Conservation (phyloP, 1,284 basidiomycete species). For the Sporisorium scitamineum region DNA sequence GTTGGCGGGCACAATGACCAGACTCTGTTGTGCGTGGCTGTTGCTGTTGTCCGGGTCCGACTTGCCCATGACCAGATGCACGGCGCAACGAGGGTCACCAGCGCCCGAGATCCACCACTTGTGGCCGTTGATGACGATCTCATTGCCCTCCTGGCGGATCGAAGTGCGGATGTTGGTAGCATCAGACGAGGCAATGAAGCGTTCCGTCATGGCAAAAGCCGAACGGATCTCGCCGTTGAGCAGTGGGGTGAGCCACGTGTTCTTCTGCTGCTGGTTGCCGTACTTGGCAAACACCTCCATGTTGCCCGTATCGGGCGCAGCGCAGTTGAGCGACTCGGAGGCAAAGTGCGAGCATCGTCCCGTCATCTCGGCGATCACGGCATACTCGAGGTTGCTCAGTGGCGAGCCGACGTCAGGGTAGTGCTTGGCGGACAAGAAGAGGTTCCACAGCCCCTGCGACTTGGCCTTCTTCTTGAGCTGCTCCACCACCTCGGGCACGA, state of each 20-base stretch:
- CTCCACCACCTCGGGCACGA: conserved; percentile 82
- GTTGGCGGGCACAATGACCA: conserved; percentile 91
- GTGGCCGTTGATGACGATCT: conserved; percentile 93
- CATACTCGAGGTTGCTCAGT: conserved; percentile 94
- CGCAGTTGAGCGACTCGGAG: conserved; percentile 89
- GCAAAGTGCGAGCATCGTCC: conserved; percentile 84
- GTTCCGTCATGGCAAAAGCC: conserved; percentile 70
- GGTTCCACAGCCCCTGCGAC: conserved; percentile 91
- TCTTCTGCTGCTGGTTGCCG: conserved; percentile 87
- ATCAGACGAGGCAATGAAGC: conserved; percentile 84
- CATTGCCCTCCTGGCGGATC: conserved; percentile 84
- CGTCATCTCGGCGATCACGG: conserved; percentile 93
- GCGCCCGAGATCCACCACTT: conserved; percentile 99
- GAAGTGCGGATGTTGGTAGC: conserved; percentile 95
- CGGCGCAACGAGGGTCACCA: conserved; percentile 86
- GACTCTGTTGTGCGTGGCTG: conserved; percentile 85
- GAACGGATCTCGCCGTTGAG: conserved; percentile 93
- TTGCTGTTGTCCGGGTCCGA: conserved; percentile 81
- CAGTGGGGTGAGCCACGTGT: conserved; percentile 88
- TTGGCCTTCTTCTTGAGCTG: conserved; percentile 90
- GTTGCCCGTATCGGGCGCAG: conserved; percentile 89
- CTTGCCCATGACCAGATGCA: conserved; percentile 95
- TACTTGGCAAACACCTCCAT: conserved; percentile 93
- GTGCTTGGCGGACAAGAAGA: conserved; percentile 93
- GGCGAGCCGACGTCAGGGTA: conserved; percentile 85